phyloP scores from a whole-genome alignment of 2,329 filamentous ascomycete species.

The Macrophomina tecta region DNA sequence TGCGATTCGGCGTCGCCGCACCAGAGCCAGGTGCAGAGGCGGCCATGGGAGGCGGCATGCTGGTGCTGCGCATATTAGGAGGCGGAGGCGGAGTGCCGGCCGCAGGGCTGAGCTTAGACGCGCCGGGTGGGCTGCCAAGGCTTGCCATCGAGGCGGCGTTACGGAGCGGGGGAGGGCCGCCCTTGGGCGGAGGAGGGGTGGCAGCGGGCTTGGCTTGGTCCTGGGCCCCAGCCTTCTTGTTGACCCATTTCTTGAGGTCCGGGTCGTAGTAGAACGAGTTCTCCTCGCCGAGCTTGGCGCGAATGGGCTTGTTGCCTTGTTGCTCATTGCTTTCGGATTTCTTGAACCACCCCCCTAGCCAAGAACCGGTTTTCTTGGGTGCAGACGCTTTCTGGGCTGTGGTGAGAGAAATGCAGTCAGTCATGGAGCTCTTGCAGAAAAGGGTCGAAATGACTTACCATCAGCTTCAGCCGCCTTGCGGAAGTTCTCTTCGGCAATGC shows the following conservation, averaged over 20 bases:
- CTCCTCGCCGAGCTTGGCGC: slow-evolving; percentile 91
- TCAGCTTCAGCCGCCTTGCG: slow-evolving; percentile 78
- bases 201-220: slow-evolving; percentile 63
- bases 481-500: slow-evolving; percentile 84
- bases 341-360: slow-evolving; percentile 85
- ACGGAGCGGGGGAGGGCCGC: slow-evolving; percentile 53
- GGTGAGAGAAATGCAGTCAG: neutral
- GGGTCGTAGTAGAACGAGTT: slow-evolving; percentile 94
- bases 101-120: neutral
- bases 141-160: slow-evolving; percentile 57
- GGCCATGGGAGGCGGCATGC: slow-evolving; percentile 44
- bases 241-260: slow-evolving; percentile 97
- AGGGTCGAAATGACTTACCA: slow-evolving; percentile 48
- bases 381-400: slow-evolving; percentile 63
- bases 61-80: slow-evolving; percentile 35
- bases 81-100: neutral
- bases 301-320: slow-evolving; percentile 70
- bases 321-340: slow-evolving; percentile 66
- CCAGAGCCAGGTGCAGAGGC: slow-evolving; percentile 35
- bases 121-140: slow-evolving; percentile 30
- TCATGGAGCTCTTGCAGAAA: neutral
- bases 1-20: slow-evolving; percentile 41
- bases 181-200: slow-evolving; percentile 78
- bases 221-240: slow-evolving; percentile 80
- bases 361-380: slow-evolving; percentile 69